Evolutionary conservation across 2,329 filamentous ascomycete genomes (phyloP).

Genomic region (Endocalyx cinctus): DNA sequence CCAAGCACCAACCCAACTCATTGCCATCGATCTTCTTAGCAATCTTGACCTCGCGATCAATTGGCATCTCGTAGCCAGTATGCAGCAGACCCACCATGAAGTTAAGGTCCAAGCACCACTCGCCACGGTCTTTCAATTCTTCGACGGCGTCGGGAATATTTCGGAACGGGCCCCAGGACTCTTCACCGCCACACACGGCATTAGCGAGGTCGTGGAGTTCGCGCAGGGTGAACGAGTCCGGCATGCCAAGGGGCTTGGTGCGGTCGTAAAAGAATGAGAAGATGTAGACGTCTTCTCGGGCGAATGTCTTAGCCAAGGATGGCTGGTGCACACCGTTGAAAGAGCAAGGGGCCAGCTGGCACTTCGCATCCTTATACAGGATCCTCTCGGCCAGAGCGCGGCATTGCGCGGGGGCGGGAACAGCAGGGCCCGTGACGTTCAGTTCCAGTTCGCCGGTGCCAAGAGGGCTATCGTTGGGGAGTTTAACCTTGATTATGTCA

Average conservation of each 20-base stretch:
- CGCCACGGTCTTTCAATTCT: conserved; percentile 76
- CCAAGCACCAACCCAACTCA: conserved; percentile 95
- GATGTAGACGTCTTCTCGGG: conserved; percentile 87
- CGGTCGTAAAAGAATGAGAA: conserved; percentile 99
- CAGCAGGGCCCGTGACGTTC: conserved; percentile 81
- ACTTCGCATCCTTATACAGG: conserved; percentile 78
- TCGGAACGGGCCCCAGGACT: conserved; percentile 75
- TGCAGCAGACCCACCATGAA: conserved; percentile 93
- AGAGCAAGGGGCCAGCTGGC: conserved; percentile 84
- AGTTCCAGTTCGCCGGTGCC: conserved; percentile 59
- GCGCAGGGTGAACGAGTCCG: conserved; percentile 88
- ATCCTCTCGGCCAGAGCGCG: conserved; percentile 87
- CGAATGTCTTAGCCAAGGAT: conserved; percentile 84
- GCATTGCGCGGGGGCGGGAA: conserved; percentile 77
- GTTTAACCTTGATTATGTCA: conserved; percentile 66
- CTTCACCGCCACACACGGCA: conserved; percentile 76
- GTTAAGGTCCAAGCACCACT: conserved; percentile 91
- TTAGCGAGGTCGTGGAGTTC: conserved; percentile 84
- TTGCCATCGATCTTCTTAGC: conserved; percentile 98
- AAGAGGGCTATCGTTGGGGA: conserved; percentile 62
- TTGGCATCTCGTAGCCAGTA: conserved; percentile 96
- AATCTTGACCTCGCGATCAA: conserved; percentile 93
- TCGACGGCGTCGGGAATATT: conserved; percentile 71
- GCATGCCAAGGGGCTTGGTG: conserved; percentile 90
- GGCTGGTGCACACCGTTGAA: conserved; percentile 98